A percentile compares a stretch with the other conserved stretches of the same genome.
phyloP scores from a whole-genome alignment of 2,329 filamentous ascomycete genomes.

The Colletotrichum sp. region DNA sequence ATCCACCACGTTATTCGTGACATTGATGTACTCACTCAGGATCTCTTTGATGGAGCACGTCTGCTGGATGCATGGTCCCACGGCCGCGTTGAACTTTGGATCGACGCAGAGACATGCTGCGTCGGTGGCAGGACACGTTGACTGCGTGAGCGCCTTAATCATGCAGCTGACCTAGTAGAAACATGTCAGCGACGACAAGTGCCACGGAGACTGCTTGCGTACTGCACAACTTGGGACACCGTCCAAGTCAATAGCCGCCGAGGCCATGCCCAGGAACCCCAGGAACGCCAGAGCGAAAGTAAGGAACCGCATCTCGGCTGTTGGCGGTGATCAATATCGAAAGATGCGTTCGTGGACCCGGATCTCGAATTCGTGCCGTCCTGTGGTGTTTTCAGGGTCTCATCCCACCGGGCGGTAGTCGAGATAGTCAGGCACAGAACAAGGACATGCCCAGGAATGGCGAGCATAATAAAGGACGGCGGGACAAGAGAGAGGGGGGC shows the following conservation, averaged over 20 bases:
- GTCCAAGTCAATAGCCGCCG: neutral
- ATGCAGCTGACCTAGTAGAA: neutral
- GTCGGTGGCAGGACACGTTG: conserved; percentile 28
- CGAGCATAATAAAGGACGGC: neutral
- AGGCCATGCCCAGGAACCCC: neutral
- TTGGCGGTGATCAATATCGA: neutral
- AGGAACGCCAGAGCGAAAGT: neutral
- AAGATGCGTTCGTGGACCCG: neutral
- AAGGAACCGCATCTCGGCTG: neutral
- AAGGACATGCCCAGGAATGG: neutral
- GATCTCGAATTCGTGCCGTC: neutral
- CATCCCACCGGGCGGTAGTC: neutral
- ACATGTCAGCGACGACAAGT: neutral
- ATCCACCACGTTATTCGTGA: too few species aligned
- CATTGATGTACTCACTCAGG: conserved; percentile 27
- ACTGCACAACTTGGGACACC: neutral
- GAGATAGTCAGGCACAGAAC: neutral
- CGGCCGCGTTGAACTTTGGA: conserved; percentile 23
- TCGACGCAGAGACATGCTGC: conserved; percentile 36
- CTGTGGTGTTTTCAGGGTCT: neutral
- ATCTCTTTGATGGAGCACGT: conserved; percentile 33
- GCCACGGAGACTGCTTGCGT: neutral
- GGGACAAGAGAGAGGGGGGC: neutral
- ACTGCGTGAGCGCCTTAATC: neutral
- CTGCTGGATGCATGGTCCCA: conserved; percentile 28